phyloP scores from a whole-genome alignment of 768 basidiomycete species.

The Auriculariales sp. region DNA sequence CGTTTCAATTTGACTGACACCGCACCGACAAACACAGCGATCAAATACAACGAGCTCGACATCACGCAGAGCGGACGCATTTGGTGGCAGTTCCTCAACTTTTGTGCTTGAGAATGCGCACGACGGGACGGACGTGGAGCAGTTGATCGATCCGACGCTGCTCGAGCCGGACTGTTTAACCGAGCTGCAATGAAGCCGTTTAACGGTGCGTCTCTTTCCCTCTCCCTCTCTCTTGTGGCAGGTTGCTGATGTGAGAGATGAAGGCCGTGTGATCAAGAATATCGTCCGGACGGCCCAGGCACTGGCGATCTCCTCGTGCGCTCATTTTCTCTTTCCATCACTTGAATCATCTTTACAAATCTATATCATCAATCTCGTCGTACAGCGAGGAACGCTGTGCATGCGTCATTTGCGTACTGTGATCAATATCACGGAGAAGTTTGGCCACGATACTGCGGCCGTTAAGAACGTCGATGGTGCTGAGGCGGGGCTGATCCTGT shows the following conservation, averaged over 20 bases:
- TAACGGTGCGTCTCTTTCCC: conserved; percentile 11
- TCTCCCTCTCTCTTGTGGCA: not conserved
- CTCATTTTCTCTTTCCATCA: not conserved
- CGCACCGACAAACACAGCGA: conserved; percentile 6
- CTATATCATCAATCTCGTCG: not conserved
- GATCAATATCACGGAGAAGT: conserved; percentile 14
- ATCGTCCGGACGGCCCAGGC: conserved; percentile 47
- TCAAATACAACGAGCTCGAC: conserved; percentile 16
- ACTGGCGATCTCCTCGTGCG: conserved; percentile 25
- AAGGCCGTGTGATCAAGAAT: conserved; percentile 55
- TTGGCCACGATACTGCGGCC: conserved; percentile 9
- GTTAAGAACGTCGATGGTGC: not conserved
- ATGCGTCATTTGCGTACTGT: conserved; percentile 13
- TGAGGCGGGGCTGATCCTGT: not conserved
- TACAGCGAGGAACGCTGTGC: conserved; percentile 7
- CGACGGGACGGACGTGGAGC: not conserved
- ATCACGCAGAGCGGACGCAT: conserved; percentile 9
- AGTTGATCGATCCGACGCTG: conserved; percentile 4
- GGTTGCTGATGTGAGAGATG: conserved; percentile 15
- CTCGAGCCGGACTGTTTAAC: conserved; percentile 9
- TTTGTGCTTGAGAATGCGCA: not conserved
- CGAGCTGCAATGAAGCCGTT: conserved; percentile 13
- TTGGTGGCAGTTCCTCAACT: conserved; percentile 15
- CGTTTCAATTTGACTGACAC: conserved; percentile 34
- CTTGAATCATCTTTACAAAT: not conserved